Conservation (phyloP, 345 rosid genomes). For the Orychophragmus violaceus region DNA sequence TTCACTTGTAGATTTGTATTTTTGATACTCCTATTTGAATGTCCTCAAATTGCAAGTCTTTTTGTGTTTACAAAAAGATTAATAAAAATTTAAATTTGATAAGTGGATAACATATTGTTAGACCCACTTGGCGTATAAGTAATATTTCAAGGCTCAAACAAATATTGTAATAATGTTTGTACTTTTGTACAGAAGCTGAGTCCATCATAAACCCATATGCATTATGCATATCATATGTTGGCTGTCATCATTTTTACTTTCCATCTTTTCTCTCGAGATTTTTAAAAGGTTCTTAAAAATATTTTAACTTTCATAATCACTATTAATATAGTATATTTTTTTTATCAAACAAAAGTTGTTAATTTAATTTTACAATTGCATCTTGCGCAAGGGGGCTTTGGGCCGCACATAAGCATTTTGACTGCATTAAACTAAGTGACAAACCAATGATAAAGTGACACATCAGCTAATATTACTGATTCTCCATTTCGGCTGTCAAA, state of each 20-base stretch:
- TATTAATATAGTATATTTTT: neutral
- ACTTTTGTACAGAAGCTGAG: conserved; percentile 2
- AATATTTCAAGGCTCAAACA: neutral
- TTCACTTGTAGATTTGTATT: neutral
- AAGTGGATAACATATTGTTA: neutral
- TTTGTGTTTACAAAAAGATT: too few species aligned
- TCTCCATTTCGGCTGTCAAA: neutral
- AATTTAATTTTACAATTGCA: neutral
- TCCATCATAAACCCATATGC: conserved; percentile 14
- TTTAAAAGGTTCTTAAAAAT: neutral
- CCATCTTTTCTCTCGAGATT: conserved; percentile 15
- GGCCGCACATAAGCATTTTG: neutral
- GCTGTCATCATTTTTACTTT: conserved; percentile 5
- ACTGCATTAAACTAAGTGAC: neutral
- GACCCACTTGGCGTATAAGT: neutral
- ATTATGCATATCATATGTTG: neutral
- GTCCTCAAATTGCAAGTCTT: too few species aligned
- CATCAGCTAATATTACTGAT: neutral
- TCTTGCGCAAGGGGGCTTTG: neutral
- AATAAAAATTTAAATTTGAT: neutral
- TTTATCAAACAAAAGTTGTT: neutral
- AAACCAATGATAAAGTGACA: neutral
- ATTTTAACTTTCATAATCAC: neutral
- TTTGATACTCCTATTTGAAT: neutral
- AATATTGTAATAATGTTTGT: neutral